Conservation (phyloP, 2,329 filamentous ascomycete genomes). For the Neophaeococcomyces aloes region DNA sequence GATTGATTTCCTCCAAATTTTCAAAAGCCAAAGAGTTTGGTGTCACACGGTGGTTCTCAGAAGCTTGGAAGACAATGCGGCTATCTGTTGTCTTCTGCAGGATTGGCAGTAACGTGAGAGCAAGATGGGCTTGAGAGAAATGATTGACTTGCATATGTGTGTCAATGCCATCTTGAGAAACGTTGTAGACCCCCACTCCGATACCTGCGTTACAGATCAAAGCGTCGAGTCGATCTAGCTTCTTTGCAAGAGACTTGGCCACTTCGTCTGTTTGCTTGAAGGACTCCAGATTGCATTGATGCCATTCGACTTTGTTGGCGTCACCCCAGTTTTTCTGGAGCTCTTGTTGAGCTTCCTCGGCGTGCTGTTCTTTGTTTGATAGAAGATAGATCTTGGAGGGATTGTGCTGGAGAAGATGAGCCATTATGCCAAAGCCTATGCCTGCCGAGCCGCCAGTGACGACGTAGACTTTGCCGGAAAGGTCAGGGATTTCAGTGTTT, state of each 20-base stretch:
- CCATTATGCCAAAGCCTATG: conserved; percentile 42
- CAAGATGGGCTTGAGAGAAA: conserved; percentile 41
- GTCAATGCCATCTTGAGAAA: conserved; percentile 42
- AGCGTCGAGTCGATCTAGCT: conserved; percentile 36
- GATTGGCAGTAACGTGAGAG: conserved; percentile 36
- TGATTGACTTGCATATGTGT: conserved; percentile 43
- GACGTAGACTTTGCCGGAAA: conserved; percentile 35
- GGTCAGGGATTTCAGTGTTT: conserved; percentile 30
- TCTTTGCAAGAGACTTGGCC: conserved; percentile 33
- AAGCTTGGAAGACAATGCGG: conserved; percentile 41
- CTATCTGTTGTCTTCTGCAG: conserved; percentile 36
- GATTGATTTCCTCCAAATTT: conserved; percentile 39
- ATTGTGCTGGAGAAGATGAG: conserved; percentile 44
- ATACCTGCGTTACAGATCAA: conserved; percentile 40
- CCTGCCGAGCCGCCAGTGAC: conserved; percentile 42
- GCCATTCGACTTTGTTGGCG: conserved; percentile 33
- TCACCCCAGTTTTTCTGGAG: conserved; percentile 36
- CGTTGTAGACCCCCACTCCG: conserved; percentile 40
- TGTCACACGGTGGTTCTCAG: conserved; percentile 37
- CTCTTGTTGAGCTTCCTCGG: conserved; percentile 34
- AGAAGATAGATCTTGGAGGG: conserved; percentile 39
- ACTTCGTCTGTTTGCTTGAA: conserved; percentile 37
- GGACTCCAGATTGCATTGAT: conserved; percentile 38
- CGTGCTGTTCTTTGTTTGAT: conserved; percentile 40
- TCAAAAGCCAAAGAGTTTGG: conserved; percentile 32